phyloP scores from a whole-genome alignment of 2,329 filamentous ascomycete genomes.

The Paraconiothyrium brasiliense region DNA sequence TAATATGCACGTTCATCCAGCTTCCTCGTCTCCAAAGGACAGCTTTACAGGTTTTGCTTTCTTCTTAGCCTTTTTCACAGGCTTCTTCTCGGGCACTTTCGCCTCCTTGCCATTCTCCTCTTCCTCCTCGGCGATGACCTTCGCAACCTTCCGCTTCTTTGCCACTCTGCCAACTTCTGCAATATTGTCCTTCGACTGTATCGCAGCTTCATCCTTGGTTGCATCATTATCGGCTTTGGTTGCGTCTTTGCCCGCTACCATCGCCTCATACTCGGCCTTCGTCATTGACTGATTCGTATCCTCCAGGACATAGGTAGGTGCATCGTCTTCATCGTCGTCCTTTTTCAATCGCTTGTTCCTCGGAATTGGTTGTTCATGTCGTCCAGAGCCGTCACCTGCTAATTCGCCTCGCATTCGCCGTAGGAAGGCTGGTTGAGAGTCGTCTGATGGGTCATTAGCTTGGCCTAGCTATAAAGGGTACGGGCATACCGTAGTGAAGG shows the following conservation, averaged over 20 bases:
- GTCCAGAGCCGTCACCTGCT: conserved; percentile 59
- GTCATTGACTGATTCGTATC: conserved; percentile 70
- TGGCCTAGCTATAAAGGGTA: conserved; percentile 53
- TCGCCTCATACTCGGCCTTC: conserved; percentile 60
- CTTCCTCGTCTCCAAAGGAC: conserved; percentile 48
- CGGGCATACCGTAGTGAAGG: conserved; percentile 67
- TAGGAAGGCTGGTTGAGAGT: conserved; percentile 59
- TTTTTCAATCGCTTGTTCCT: conserved; percentile 57
- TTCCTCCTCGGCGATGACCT: conserved; percentile 44
- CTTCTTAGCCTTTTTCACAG: conserved; percentile 46
- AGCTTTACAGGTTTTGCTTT: conserved; percentile 49
- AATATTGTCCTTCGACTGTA: conserved; percentile 41
- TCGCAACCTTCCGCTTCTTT: conserved; percentile 51
- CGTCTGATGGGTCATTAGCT: conserved; percentile 53
- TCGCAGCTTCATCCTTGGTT: conserved; percentile 10
- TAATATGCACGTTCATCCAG: conserved; percentile 26
- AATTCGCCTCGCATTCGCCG: conserved; percentile 62
- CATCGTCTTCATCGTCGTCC: conserved; percentile 79
- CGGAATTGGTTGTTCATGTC: conserved; percentile 56
- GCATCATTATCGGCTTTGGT: conserved; percentile 19
- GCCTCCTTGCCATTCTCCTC: conserved; percentile 26
- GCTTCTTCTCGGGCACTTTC: conserved; percentile 26
- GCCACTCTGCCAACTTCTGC: conserved; percentile 41
- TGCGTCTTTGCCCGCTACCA: conserved; percentile 46
- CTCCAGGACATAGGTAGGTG: conserved; percentile 78